Conservation (phyloP, 176 grass and related monocot genomes). For the Cocos nucifera region DNA sequence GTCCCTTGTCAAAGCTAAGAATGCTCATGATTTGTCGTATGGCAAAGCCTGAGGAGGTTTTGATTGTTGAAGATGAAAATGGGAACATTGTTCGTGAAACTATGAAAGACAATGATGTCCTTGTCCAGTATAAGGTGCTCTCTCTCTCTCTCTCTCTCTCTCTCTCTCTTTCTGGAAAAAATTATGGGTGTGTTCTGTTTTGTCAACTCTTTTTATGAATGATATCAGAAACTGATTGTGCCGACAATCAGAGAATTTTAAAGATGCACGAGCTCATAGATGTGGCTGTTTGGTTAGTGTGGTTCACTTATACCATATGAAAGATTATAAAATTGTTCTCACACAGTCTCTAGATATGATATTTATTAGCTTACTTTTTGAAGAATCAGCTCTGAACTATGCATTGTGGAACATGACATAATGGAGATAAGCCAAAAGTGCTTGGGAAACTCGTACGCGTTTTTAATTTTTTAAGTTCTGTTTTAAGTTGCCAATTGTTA, state of each 20-base stretch:
- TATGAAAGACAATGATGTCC: slow-evolving; percentile 98
- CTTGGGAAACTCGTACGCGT: no score
- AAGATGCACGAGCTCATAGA: not conserved
- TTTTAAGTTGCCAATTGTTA: not conserved
- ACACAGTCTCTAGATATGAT: not conserved
- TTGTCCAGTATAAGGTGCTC: slow-evolving; percentile 95
- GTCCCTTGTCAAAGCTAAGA: slow-evolving; percentile 80
- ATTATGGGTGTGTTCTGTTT: no score
- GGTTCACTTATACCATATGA: not conserved
- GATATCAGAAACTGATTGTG: no score
- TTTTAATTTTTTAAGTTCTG: no score
- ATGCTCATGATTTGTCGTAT: slow-evolving; percentile 97
- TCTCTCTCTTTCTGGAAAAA: no score
- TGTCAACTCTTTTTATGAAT: no score
- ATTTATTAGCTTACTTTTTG: not conserved
- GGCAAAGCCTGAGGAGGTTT: slow-evolving; percentile 98
- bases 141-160: no score
- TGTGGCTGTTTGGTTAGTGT: not conserved
- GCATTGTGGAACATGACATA: not conserved
- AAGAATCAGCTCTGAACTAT: not conserved
- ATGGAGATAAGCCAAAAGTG: no score
- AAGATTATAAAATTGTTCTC: not conserved
- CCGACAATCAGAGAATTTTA: no score
- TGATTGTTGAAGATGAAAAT: slow-evolving; percentile 99
- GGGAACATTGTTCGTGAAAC: slow-evolving; percentile 99